Evolutionary conservation across 148 eudicot species (phyloP).

Genomic region (Pharnaceum exiguum): DNA sequence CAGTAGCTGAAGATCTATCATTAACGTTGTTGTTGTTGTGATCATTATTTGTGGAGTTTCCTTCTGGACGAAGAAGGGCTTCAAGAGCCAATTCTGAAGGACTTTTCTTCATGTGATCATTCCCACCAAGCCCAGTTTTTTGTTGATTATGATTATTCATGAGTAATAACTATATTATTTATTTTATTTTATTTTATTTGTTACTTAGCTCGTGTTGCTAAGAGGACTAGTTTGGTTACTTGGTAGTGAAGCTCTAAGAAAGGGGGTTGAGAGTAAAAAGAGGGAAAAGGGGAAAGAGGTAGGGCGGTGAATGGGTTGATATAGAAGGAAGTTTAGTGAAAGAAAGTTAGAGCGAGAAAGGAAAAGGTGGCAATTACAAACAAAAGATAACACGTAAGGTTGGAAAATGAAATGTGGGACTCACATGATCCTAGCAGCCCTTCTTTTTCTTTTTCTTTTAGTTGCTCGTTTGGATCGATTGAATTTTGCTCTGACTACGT

Average conservation of each 20-base stretch:
- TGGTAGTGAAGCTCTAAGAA: background rate
- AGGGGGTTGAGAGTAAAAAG: slow-evolving; percentile 16
- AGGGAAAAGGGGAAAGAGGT: slow-evolving; percentile 43
- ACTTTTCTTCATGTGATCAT: slow-evolving; percentile 13
- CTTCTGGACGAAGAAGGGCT: background rate
- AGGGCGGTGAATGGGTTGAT: slow-evolving; percentile 17
- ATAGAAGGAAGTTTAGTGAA: slow-evolving; percentile 6
- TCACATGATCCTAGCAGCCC: slow-evolving; percentile 22
- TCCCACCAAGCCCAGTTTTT: background rate
- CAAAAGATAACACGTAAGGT: slow-evolving; percentile 19
- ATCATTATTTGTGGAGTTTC: too few relatives aligned
- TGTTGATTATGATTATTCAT: slow-evolving; percentile 6
- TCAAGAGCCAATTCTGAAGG: slow-evolving; percentile 17
- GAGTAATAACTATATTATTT: too few relatives aligned
- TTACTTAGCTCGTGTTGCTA: background rate
- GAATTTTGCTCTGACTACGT: too few relatives aligned
- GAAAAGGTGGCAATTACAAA: background rate
- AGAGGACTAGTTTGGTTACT: background rate
- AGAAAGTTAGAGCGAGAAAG: background rate
- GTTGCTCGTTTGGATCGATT: background rate
- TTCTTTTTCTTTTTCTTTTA: background rate
- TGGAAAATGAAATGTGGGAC: slow-evolving; percentile 13
- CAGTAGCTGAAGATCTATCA: background rate
- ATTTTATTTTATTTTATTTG: too few relatives aligned
- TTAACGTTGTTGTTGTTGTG: background rate